Percentiles rank a stretch among this genome's conserved stretches.
phyloP scores from a whole-genome alignment of 2,329 filamentous ascomycete species.

The Knufia petricola region DNA sequence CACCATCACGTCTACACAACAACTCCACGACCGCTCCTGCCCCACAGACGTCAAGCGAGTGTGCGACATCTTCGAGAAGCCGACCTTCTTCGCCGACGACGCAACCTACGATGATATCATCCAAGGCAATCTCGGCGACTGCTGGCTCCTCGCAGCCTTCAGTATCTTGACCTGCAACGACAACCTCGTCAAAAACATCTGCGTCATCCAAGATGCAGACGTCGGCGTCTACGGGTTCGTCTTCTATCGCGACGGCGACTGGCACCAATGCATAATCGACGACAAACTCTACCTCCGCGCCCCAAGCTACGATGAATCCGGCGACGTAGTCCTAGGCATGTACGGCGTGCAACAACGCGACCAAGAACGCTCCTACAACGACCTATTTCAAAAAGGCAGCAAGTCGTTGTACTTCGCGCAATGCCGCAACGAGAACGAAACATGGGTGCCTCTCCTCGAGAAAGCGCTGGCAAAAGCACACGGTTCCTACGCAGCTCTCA shows the following conservation, averaged over 20 bases:
- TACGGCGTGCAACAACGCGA: slow-evolving; percentile 67
- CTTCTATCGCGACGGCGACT: slow-evolving; percentile 74
- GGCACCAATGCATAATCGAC: slow-evolving; percentile 86
- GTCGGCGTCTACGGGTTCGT: slow-evolving; percentile 81
- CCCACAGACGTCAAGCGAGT: slow-evolving; percentile 15
- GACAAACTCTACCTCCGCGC: slow-evolving; percentile 82
- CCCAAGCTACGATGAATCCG: slow-evolving; percentile 70
- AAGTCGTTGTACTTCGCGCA: slow-evolving; percentile 70
- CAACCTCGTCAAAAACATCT: slow-evolving; percentile 63
- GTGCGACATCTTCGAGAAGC: slow-evolving; percentile 68
- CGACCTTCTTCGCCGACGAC: slow-evolving; percentile 67
- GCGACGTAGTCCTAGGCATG: slow-evolving; percentile 63
- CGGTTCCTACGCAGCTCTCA: slow-evolving; percentile 66
- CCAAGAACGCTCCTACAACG: slow-evolving; percentile 60
- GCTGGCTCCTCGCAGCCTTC: slow-evolving; percentile 76
- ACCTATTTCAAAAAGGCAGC: slow-evolving; percentile 64
- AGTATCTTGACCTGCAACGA: slow-evolving; percentile 66
- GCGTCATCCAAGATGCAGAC: slow-evolving; percentile 62
- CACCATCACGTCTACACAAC: neutral
- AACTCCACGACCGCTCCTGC: neutral
- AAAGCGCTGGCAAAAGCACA: slow-evolving; percentile 76
- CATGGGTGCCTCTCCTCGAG: slow-evolving; percentile 70
- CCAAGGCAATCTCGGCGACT: slow-evolving; percentile 69
- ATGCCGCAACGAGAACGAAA: slow-evolving; percentile 67
- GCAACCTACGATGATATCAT: slow-evolving; percentile 68